Evolutionary conservation across 2,329 filamentous ascomycete species (phyloP).

Genomic region (Chalaropsis thielavioides): DNA sequence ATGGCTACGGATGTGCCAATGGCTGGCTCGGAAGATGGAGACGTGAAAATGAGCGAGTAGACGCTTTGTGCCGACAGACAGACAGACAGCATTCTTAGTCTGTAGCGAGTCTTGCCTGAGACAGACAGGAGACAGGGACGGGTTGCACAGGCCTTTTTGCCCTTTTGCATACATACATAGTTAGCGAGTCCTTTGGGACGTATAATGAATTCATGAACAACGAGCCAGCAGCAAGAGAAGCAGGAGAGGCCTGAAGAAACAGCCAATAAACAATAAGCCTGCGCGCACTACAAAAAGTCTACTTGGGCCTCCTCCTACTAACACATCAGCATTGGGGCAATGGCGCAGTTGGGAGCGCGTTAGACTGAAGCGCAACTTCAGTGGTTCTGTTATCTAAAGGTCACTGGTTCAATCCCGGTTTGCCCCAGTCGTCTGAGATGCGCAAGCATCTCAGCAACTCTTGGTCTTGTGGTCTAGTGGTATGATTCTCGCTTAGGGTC

Average conservation of each 20-base stretch:
- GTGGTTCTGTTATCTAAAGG: slow-evolving; percentile 18
- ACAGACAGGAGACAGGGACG: not conserved
- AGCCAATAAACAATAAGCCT: no score
- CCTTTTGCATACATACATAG: not conserved
- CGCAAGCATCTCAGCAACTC: not conserved
- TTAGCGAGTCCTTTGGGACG: not conserved
- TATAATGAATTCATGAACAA: not conserved
- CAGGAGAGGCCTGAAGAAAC: no score
- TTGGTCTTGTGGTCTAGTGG: slow-evolving; percentile 46
- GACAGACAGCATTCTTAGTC: not conserved
- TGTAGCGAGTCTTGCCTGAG: no score
- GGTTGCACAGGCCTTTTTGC: not conserved
- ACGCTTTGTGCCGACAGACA: no score
- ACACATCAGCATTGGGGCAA: slow-evolving; percentile 9
- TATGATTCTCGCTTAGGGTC: slow-evolving; percentile 58
- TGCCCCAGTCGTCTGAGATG: slow-evolving; percentile 11
- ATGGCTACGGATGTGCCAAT: not conserved
- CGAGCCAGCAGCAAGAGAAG: no score
- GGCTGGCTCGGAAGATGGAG: not conserved
- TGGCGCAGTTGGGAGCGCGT: slow-evolving; percentile 18
- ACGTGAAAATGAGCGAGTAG: slow-evolving; percentile 6
- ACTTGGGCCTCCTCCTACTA: no score
- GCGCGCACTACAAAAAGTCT: no score
- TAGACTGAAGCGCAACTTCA: slow-evolving; percentile 17
- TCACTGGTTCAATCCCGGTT: slow-evolving; percentile 18